Conservation (phyloP, 2,329 filamentous ascomycete species). For the Malbranchea cinnamomea region DNA sequence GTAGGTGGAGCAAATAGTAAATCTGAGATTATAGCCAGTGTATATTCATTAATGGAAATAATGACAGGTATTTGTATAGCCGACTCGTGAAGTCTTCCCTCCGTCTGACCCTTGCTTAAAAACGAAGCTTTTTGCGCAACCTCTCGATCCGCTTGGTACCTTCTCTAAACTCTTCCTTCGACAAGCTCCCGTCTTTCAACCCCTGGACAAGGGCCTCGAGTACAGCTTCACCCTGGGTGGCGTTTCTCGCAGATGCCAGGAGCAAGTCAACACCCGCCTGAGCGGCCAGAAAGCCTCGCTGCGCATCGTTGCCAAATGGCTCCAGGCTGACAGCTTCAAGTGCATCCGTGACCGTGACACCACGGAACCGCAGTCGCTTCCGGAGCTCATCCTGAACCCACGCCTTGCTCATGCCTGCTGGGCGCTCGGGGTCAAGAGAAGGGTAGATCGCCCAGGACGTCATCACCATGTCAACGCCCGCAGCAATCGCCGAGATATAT, state of each 20-base stretch:
- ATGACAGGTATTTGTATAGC: background rate
- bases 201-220: slow-evolving; percentile 11
- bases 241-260: slow-evolving; percentile 16
- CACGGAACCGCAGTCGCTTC: slow-evolving; percentile 14
- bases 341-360: slow-evolving; percentile 19
- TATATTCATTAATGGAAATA: background rate
- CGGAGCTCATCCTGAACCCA: slow-evolving; percentile 16
- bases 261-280: slow-evolving; percentile 18
- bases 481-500: slow-evolving; percentile 14
- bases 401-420: slow-evolving; percentile 14
- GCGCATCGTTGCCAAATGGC: slow-evolving; percentile 13
- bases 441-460: slow-evolving; percentile 19
- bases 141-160: slow-evolving; percentile 11
- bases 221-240: slow-evolving; percentile 16
- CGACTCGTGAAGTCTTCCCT: background rate
- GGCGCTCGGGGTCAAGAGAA: slow-evolving; percentile 14
- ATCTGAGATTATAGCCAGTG: background rate
- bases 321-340: slow-evolving; percentile 16
- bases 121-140: slow-evolving; percentile 8
- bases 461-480: slow-evolving; percentile 19
- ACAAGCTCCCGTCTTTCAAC: slow-evolving; percentile 11
- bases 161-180: slow-evolving; percentile 8
- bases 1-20: background rate
- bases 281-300: slow-evolving; percentile 14
- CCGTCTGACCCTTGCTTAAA: slow-evolving; percentile 2